Conservation (phyloP, 1,139 yeast species). For the Meyerozyma sp. region DNA sequence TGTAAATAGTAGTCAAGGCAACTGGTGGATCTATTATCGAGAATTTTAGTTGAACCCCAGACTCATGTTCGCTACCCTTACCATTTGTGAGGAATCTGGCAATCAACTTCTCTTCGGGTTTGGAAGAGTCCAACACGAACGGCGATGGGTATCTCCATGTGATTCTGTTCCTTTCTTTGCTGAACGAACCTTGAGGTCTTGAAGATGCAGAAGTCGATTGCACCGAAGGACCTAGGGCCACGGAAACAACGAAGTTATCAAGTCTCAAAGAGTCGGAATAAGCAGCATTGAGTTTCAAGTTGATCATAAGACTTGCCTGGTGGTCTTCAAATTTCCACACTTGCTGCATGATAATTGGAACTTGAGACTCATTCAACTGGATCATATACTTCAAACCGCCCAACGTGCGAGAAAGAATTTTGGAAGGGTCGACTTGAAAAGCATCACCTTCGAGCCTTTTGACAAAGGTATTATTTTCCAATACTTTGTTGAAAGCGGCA, state of each 20-base stretch:
- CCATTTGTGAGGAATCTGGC: slow-evolving; percentile 69
- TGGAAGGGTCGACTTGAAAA: slow-evolving; percentile 28
- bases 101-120: slow-evolving; percentile 54
- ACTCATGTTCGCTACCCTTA: slow-evolving; percentile 56
- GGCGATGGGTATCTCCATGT: slow-evolving; percentile 71
- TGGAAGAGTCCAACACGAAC: slow-evolving; percentile 30
- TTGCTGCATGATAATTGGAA: slow-evolving; percentile 74
- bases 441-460: slow-evolving; percentile 23
- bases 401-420: slow-evolving; percentile 50
- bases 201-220: slow-evolving; percentile 72
- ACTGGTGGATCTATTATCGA: slow-evolving; percentile 26
- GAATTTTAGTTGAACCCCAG: slow-evolving; percentile 69
- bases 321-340: slow-evolving; percentile 84
- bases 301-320: slow-evolving; percentile 80
- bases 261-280: slow-evolving; percentile 41
- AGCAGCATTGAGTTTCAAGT: slow-evolving; percentile 53
- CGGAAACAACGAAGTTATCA: slow-evolving; percentile 64
- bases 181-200: slow-evolving; percentile 86
- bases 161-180: slow-evolving; percentile 75
- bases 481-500: slow-evolving; percentile 25
- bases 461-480: slow-evolving; percentile 41
- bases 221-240: slow-evolving; percentile 40
- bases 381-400: slow-evolving; percentile 70
- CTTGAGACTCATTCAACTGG: slow-evolving; percentile 32
- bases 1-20: slow-evolving; percentile 18